These are phyloP conservation scores for Leccinum sublutescens DNA, from an alignment of 768 basidiomycete species.

Conservation along the genomic window DNA sequence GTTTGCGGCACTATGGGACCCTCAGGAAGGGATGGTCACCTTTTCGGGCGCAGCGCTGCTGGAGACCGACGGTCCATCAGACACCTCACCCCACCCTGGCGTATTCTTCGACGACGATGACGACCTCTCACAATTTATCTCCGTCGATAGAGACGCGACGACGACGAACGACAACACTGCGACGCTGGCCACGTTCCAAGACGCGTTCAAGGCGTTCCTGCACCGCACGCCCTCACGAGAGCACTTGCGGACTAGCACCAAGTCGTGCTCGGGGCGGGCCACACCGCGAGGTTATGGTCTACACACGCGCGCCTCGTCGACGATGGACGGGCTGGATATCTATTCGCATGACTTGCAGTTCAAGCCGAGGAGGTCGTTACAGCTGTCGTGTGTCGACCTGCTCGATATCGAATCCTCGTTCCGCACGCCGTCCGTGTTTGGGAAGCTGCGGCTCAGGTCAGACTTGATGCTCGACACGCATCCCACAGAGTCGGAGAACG, in stretches of 20 bases:
- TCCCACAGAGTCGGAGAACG: slow-evolving; percentile 18
- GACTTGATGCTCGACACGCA: slow-evolving; percentile 22
- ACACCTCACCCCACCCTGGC: slow-evolving; percentile 7
- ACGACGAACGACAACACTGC: slow-evolving; percentile 21
- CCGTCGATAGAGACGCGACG: slow-evolving; percentile 12
- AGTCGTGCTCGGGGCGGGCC: slow-evolving; percentile 2
- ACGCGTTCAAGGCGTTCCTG: slow-evolving; percentile 30
- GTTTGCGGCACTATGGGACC: slow-evolving; percentile 61
- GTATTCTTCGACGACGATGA: slow-evolving; percentile 18
- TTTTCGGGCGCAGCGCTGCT: slow-evolving; percentile 54
- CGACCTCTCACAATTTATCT: slow-evolving; percentile 10
- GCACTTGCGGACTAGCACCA: slow-evolving; percentile 11
- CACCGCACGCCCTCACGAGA: slow-evolving; percentile 24
- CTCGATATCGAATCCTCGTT: slow-evolving; percentile 22
- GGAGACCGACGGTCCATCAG: slow-evolving; percentile 24
- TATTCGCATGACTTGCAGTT: slow-evolving; percentile 26
- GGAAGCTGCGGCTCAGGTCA: slow-evolving; percentile 18
- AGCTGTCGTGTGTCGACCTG: slow-evolving; percentile 19
- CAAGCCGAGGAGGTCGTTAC: slow-evolving; percentile 19
- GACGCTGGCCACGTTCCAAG: slow-evolving; percentile 27
- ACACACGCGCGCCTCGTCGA: slow-evolving; percentile 31
- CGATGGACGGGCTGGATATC: slow-evolving; percentile 31
- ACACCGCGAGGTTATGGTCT: neutral
- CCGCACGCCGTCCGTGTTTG: slow-evolving; percentile 11
- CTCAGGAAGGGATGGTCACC: slow-evolving; percentile 53